Evolutionary conservation across 1,139 yeast species (phyloP), one percentile per base, ranked within the genome.

Genomic region (Zygotorulaspora mrakii): DNA sequence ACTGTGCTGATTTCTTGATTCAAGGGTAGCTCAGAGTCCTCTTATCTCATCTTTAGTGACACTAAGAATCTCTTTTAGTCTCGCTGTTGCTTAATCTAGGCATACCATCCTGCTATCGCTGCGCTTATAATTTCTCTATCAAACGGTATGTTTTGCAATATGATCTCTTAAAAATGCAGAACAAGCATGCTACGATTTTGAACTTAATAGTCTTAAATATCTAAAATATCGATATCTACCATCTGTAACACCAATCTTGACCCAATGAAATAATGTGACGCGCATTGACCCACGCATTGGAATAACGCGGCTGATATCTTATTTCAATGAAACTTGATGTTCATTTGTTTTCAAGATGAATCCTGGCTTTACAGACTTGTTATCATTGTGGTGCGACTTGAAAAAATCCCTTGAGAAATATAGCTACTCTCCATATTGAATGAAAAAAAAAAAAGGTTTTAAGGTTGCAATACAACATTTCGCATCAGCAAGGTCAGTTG

Each of bases 131-230:
- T 32, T 37, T 26, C 27, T 24, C 18, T 25, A 16, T 25, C 33
- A 33, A 28, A 27, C 32, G 36, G 26, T 24, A 26, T 23, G 24
- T 12, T 30, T 13, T 12, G 33, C 35, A 28, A 23, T 22, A 20
- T 6, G 22, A 31, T 31, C 21, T 28, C 31, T 28, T 26, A 24
- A 10, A 24, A 11, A 7, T n/a, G n/a, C 12, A 24, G 13, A 7
- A 5, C 6, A 10, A 24, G 12, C 27, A 24, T 5, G 37, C 6
- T 24, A 11, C 13, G 27, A 24, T 10, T 24, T 24, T 11, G 22
- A 20, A 38, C 41, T 37, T 30, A 33, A 29, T 38, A 38, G 41
- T 38, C 41, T 38, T 38, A 33, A 31, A 29, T 38, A 38, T 29
- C 40, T 37, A 17, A 31, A 25, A 13, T 28, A 31, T 18, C 24